Evolutionary conservation across 116 monocot genomes (phyloP), one percentile per base, ranked within the genome.

Genomic region (Iris pallida): DNA sequence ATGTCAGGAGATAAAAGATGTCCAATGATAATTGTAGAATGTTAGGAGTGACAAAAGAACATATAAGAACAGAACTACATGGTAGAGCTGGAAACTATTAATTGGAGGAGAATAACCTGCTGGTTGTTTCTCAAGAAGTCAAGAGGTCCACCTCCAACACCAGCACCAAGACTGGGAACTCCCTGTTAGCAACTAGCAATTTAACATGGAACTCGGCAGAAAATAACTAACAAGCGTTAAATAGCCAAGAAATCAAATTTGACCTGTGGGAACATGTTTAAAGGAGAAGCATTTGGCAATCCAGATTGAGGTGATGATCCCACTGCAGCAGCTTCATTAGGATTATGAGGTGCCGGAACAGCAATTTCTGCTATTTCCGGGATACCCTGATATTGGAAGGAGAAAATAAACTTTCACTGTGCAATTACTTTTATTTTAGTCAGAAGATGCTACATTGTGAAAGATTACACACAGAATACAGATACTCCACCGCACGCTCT

Each of bases 401-500:
- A 16, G 16, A 5, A 73, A 61, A 71, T 11, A 73, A 6, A 4
- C 49, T 51, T 7, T 13, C 49, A 4, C 49, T 51, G 13, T 9
- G 11, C 49, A 51, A 51, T 51, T 51, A 51, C 7, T 9, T 51
- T 51, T 51, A 30, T 30, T 30, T 30, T 30, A 30, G 30, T 30
- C 30, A 30, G 30, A 30, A 30, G 30, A 30, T 30, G 30, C 30
- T 30, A 30, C 30, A 30, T 30, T 30, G 30, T 30, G 30, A 51
- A 51, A 68, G 16, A 51, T 7, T 16, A 2, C 4, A 42, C 10
- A 7, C 41, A 44, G 15, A 14, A 54, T n/a, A 68, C 45, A 66
- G 68, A 75, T 95, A 95, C 41, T 95, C 94, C 53, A 95, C 94
- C 59, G 94, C 94, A 64, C 94, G 94, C 58, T 95, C 94, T 47